Evolutionary conservation across 2,329 filamentous ascomycete species (phyloP).

Genomic region (Colletotrichum tabaci): DNA sequence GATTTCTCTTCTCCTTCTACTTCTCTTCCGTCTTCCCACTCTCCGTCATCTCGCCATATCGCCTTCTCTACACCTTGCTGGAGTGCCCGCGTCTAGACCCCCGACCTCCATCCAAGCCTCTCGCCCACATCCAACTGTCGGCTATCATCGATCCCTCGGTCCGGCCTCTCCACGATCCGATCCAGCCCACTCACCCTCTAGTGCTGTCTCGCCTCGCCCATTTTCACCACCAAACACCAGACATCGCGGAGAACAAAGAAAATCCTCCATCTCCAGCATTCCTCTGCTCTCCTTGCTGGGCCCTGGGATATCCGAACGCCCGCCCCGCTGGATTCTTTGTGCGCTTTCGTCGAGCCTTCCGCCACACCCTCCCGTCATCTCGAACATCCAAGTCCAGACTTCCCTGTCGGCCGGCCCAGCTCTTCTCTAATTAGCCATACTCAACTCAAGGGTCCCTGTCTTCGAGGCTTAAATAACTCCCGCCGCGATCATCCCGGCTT

Average conservation of each 20-base stretch:
- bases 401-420: constrained; percentile 28
- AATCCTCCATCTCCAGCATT: constrained; percentile 17
- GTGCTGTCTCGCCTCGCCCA: constrained; percentile 36
- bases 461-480: constrained; percentile 33
- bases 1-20: constrained; percentile 6
- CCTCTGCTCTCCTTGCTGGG: constrained; percentile 6
- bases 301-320: constrained; percentile 29
- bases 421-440: not conserved
- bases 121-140: constrained; percentile 1
- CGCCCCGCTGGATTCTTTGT: constrained; percentile 33
- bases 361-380: constrained; percentile 25
- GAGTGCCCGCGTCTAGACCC: constrained; percentile 8
- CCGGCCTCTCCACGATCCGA: constrained; percentile 26
- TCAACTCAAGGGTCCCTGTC: constrained; percentile 25
- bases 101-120: not conserved
- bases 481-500: constrained; percentile 33
- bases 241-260: constrained; percentile 19
- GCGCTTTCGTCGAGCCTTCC: constrained; percentile 29
- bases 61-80: too few relatives aligned
- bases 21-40: not conserved
- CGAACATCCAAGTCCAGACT: constrained; percentile 35
- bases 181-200: constrained; percentile 31
- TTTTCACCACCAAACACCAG: constrained; percentile 6
- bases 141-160: not conserved
- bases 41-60: constrained; percentile 6